phyloP scores from a whole-genome alignment of 2,329 filamentous ascomycete genomes.

The Fusarium torulosum region DNA sequence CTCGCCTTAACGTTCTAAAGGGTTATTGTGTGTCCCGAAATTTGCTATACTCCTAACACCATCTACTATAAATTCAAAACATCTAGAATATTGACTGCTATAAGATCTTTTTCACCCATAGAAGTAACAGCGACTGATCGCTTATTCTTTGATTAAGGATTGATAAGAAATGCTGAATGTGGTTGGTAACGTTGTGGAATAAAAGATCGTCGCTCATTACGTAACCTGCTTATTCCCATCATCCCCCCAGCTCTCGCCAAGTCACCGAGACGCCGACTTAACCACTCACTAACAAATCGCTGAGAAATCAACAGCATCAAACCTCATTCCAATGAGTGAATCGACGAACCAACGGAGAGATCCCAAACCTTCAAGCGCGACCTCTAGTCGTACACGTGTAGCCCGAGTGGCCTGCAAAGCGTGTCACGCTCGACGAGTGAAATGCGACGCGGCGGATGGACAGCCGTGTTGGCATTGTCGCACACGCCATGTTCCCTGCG shows the following conservation, averaged over 20 bases:
- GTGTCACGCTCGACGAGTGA: constrained; percentile 37
- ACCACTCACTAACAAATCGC: neutral
- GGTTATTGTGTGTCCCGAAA: too few relatives aligned
- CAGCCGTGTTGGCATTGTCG: constrained; percentile 43
- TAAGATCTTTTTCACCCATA: too few relatives aligned
- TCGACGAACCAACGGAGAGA: neutral
- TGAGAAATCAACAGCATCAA: constrained; percentile 8
- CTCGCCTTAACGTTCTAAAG: too few relatives aligned
- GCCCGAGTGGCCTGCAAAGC: constrained; percentile 41
- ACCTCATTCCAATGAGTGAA: neutral
- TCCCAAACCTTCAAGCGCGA: neutral
- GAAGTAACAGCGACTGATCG: neutral
- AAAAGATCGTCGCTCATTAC: neutral
- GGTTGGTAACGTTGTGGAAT: neutral
- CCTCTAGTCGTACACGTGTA: constrained; percentile 3
- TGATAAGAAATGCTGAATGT: too few relatives aligned
- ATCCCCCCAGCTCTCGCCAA: neutral
- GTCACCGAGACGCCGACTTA: constrained; percentile 30
- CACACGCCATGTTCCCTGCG: constrained; percentile 20
- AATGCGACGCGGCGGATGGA: constrained; percentile 36
- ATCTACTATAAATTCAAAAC: too few relatives aligned
- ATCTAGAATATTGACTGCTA: too few relatives aligned
- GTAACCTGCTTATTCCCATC: constrained; percentile 19
- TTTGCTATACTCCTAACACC: too few relatives aligned
- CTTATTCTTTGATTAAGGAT: neutral